These are phyloP conservation scores for Stagonosporopsis cucurbitacearum DNA, from an alignment of 2,329 filamentous ascomycete species.

Conservation along the genomic window DNA sequence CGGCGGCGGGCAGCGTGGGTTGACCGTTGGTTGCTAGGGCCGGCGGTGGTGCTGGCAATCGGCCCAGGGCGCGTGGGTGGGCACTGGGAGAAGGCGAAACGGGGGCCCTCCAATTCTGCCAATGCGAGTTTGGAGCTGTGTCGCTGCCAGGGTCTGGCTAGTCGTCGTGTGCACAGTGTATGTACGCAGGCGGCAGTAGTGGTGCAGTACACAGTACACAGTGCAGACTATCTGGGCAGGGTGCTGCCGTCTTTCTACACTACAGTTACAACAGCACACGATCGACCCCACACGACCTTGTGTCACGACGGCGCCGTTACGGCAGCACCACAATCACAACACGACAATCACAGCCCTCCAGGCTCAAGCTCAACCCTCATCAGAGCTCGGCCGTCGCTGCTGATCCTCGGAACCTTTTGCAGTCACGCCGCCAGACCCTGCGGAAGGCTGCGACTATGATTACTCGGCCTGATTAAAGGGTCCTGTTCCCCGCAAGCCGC, in stretches of 20 bases:
- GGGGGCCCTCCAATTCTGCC: not conserved
- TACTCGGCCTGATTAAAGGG: conserved; percentile 17
- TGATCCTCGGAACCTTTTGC: not conserved
- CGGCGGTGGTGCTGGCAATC: not conserved
- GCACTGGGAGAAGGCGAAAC: conserved; percentile 5
- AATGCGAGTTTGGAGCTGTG: too few relatives aligned
- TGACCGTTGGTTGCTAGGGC: conserved; percentile 9
- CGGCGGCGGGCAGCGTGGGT: conserved; percentile 1
- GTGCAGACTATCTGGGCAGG: too few relatives aligned
- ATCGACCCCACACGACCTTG: conserved; percentile 8
- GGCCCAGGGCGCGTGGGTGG: not conserved
- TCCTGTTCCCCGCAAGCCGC: conserved; percentile 9
- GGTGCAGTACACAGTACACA: too few relatives aligned
- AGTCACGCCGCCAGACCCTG: not conserved
- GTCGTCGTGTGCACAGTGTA: too few relatives aligned
- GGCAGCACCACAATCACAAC: not conserved
- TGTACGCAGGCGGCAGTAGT: too few relatives aligned
- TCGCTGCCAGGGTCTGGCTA: too few relatives aligned
- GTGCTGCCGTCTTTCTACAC: not conserved
- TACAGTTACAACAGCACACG: not conserved
- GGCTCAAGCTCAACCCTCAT: too few relatives aligned
- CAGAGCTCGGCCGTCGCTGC: not conserved
- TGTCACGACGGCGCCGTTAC: not conserved
- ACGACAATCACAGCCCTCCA: not conserved
- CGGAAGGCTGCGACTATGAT: conserved; percentile 8